A percentile compares a stretch with the other conserved stretches of the same genome.
phyloP scores from a whole-genome alignment of 805 yeast species.

The Zygoascus tannicola region DNA sequence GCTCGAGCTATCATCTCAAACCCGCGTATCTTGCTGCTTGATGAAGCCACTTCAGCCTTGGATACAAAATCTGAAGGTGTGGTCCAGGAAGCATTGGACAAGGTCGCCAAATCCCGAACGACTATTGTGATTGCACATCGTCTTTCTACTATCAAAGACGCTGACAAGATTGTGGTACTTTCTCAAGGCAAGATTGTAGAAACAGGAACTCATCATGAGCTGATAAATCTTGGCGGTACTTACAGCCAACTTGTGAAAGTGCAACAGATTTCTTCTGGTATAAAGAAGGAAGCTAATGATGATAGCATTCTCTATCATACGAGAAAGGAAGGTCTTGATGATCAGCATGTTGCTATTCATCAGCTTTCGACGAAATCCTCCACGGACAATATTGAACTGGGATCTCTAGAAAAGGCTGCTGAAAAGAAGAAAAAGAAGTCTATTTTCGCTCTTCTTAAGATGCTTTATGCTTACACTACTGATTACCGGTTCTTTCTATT shows the following conservation, averaged over 20 bases:
- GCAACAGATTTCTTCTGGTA: conserved; percentile 21
- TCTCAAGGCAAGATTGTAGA: conserved; percentile 43
- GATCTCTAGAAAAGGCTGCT: conserved; percentile 10
- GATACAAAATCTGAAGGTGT: conserved; percentile 38
- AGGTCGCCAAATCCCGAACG: conserved; percentile 32
- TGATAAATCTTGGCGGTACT: conserved; percentile 24
- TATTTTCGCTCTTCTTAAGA: conserved; percentile 5
- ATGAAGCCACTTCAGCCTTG: conserved; percentile 50
- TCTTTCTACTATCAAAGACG: conserved; percentile 46
- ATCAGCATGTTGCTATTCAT: too few relatives aligned
- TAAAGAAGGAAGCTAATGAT: conserved; percentile 6
- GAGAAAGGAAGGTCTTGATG: neutral
- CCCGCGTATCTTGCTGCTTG: conserved; percentile 47
- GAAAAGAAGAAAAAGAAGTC: neutral
- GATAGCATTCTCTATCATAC: conserved; percentile 7
- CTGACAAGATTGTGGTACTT: conserved; percentile 47
- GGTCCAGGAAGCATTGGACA: conserved; percentile 34
- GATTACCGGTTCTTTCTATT: conserved; percentile 20
- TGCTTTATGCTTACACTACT: conserved; percentile 17
- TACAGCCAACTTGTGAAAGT: conserved; percentile 30
- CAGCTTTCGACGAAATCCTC: too few relatives aligned
- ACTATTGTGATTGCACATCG: conserved; percentile 54
- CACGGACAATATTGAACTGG: neutral
- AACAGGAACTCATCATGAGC: conserved; percentile 34
- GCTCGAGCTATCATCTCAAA: conserved; percentile 54